Evolutionary conservation across 495 filamentous ascomycete species (phyloP), one percentile per base, ranked within the genome.

Genomic region (Saxophila tyrrhenica): DNA sequence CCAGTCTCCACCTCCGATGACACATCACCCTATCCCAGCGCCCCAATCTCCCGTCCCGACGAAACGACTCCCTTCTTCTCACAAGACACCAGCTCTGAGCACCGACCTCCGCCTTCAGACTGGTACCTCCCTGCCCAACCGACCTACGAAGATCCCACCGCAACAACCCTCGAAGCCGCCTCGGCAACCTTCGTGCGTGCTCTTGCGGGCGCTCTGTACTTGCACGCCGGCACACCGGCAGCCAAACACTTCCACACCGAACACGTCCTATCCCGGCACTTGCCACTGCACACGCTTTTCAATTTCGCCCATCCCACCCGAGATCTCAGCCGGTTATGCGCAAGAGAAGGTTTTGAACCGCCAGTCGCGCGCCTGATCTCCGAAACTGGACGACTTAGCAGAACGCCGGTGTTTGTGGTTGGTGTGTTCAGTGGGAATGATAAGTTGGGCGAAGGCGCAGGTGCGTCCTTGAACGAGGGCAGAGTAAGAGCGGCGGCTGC

Each of bases 401-500:
- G 86, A 64, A 79, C 82, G 58, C 91, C 92, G 9, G 92, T 97
- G 35, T 97, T 86, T 63, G 80, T 95, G n/a, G 88, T 98, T 15
- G 94, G 91, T 22, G 87, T 97, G 52, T 98, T 82, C 72, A 86
- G 82, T 39, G 94, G 91, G 20, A 69, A 76, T 53, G 89, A 97
- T 64, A 85, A 87, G 76, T 73, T 98, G 46, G 90, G 92, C 50
- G 91, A 97, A 70, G 94, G 81, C 25, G 72, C 80, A 54, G 92
- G 84, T 35, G 68, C 78, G 48, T 86, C 76, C 70, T 72, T 97
- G 54, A 69, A 86, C 52, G 80, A 87, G 67, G 91, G 86, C 51
- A 80, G 86, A 59, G 74, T 75, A 43, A 75, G 86, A 63, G 92
- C 92, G 15, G 78, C 88, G 39, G 85, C 91, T 45, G 79, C 84